Evolutionary conservation across 768 basidiomycete species (phyloP).

Genomic region (Pleurotus salmoneostramineus): DNA sequence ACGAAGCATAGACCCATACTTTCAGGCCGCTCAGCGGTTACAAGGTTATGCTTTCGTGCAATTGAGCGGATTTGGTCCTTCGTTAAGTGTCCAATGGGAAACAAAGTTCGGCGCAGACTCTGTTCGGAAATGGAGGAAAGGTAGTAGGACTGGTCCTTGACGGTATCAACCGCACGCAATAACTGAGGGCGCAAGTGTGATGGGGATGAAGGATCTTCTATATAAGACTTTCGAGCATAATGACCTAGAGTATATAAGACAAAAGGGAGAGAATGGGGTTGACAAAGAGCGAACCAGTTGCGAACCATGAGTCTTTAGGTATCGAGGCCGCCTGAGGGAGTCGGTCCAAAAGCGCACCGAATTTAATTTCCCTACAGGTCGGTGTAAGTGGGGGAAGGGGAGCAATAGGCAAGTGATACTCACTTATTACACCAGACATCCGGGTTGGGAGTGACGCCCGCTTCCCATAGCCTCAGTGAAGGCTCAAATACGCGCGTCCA

Average conservation of each 20-base stretch:
- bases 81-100: constrained; percentile 65
- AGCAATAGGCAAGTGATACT: constrained; percentile 3
- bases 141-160: constrained; percentile 93
- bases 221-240: constrained; percentile 64
- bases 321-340: constrained; percentile 32
- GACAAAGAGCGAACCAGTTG: constrained; percentile 55
- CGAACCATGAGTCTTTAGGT: constrained; percentile 58
- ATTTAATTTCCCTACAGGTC: constrained; percentile 76
- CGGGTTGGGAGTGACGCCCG: constrained; percentile 85
- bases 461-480: constrained; percentile 71
- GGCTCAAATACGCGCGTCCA: constrained; percentile 93
- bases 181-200: constrained; percentile 42
- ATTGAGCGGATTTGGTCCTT: constrained; percentile 75
- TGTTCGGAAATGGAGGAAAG: constrained; percentile 72
- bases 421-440: constrained; percentile 92
- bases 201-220: constrained; percentile 29
- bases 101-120: constrained; percentile 65
- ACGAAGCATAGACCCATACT: constrained; percentile 97
- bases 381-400: neutral
- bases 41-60: constrained; percentile 57
- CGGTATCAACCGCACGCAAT: constrained; percentile 47
- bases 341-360: constrained; percentile 73
- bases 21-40: constrained; percentile 74
- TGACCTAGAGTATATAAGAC: too few relatives aligned
- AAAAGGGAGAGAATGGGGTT: neutral